Percentiles rank a stretch among this genome's conserved stretches.
These are phyloP conservation scores for Vaccinium myrtillus DNA, from an alignment of 148 eudicot genomes.

Conservation along the genomic window DNA sequence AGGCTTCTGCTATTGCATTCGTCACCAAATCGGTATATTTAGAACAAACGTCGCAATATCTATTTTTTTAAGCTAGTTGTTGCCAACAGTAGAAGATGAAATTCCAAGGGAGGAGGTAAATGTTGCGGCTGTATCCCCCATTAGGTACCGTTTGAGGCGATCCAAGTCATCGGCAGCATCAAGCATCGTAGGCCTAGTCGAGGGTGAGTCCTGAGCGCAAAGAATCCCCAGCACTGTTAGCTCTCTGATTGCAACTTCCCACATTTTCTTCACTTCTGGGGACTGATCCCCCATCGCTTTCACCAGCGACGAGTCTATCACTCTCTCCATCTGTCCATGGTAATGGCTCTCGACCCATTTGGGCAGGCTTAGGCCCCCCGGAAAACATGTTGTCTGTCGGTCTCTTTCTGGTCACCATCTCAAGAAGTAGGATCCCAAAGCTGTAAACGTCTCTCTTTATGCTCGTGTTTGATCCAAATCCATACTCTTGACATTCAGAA, in stretches of 20 bases:
- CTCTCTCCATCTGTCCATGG: conserved; percentile 27
- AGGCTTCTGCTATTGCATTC: neutral
- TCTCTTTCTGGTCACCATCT: conserved; percentile 43
- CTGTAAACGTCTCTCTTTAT: conserved; percentile 47
- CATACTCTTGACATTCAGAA: conserved; percentile 34
- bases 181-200: conserved; percentile 42
- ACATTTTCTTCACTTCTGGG: conserved; percentile 35
- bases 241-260: conserved; percentile 35
- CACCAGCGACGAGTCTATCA: conserved; percentile 29
- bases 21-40: neutral
- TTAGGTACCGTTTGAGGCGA: conserved; percentile 27
- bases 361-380: conserved; percentile 38
- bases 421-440: conserved; percentile 47
- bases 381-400: conserved; percentile 42
- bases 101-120: conserved; percentile 39
- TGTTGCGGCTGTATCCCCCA: conserved; percentile 32
- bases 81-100: conserved; percentile 29
- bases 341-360: conserved; percentile 39
- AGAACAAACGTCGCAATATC: neutral
- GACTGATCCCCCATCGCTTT: conserved; percentile 30
- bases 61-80: conserved; percentile 12
- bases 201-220: conserved; percentile 36
- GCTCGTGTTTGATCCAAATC: conserved; percentile 28
- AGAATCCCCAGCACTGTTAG: conserved; percentile 35
- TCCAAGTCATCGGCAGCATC: conserved; percentile 43